These are phyloP conservation scores for Aureobasidium sp. DNA, from an alignment of 2,329 filamentous ascomycete genomes.

Conservation along the genomic window DNA sequence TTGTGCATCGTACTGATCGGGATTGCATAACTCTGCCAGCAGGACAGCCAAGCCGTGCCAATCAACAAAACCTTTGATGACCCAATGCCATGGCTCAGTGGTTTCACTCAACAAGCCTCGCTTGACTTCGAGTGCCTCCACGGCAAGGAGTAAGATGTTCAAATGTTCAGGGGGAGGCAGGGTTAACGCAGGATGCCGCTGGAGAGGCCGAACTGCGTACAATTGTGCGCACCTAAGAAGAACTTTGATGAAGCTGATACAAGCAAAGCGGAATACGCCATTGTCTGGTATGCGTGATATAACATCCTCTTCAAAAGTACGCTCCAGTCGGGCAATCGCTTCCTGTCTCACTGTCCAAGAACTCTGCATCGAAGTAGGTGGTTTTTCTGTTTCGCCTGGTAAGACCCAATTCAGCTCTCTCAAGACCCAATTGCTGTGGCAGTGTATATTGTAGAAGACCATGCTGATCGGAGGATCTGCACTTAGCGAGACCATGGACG, in stretches of 20 bases:
- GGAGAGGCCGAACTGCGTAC: conserved; percentile 8
- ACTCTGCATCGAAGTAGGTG: conserved; percentile 1
- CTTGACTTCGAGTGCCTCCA: conserved; percentile 11
- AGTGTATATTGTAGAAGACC: conserved; percentile 2
- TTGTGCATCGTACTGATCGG: conserved; percentile 6
- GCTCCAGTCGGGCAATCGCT: background rate
- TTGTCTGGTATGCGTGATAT: background rate
- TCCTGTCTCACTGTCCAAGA: conserved; percentile 10
- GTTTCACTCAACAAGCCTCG: background rate
- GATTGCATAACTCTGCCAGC: conserved; percentile 8
- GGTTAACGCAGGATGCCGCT: conserved; percentile 1
- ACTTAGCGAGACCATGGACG: background rate
- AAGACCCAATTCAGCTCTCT: conserved; percentile 1
- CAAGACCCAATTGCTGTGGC: background rate
- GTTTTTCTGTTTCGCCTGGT: background rate
- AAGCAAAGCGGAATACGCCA: background rate
- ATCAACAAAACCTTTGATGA: conserved; percentile 11
- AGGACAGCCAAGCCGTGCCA: conserved; percentile 9
- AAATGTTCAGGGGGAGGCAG: background rate
- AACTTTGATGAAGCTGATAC: conserved; percentile 1
- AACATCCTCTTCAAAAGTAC: background rate
- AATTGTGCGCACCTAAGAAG: background rate
- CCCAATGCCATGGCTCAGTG: conserved; percentile 14
- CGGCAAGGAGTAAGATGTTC: conserved; percentile 8
- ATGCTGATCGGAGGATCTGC: background rate